Base-by-base conservation (phyloP, 257 asterid species). In the Nicotiana tabacum region DNA sequence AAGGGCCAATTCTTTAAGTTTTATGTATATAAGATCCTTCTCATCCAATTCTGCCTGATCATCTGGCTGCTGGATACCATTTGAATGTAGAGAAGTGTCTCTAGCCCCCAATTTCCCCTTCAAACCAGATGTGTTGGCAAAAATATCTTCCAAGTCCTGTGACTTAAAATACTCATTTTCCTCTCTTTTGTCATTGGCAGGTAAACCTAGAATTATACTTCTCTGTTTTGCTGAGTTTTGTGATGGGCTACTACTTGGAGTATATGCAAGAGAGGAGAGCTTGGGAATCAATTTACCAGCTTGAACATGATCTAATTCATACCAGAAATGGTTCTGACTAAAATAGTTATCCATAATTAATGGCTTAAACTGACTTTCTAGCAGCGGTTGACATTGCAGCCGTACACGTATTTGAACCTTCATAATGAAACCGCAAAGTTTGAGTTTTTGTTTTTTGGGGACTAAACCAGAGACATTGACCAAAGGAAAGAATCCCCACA, bases 221-320 rank as follows among this genome's bases (percentile, higher is more conserved):
- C 57, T 67, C 91, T 84, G 70, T 9, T 66, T 77, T 48, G 85
- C 91, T 30, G 69, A 69, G 70, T 72, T 82, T 48, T 69, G 86
- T 57, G 86, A 85, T 80, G 76, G 13, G 81, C 80, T n/a, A 51
- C 84, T 53, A 81, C 93, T 81, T 1, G 97, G 84, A 83, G 90
- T 85, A 83, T 83, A 76, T 81, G 90, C 89, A 76, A 67, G 61
- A 70, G 93, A 82, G 61, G 92, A 89, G 83, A 96, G 78, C 70
- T 85, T 88, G 85, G 96, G 86, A 29, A 87, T 80, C 88, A 95
- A 85, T 83, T 89, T 92, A 87, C 83, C 88, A 35, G 98, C 84
- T 88, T 95, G 99, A 85, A 89, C 78, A 84, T 92, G 95, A 86
- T 95, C 99, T 86, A 95, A 88, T 90, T 95, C 98, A 87, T 94